Evolutionary conservation across 78 protist genomes (phyloP).

Genomic region (Pelomyxa schiedti): DNA sequence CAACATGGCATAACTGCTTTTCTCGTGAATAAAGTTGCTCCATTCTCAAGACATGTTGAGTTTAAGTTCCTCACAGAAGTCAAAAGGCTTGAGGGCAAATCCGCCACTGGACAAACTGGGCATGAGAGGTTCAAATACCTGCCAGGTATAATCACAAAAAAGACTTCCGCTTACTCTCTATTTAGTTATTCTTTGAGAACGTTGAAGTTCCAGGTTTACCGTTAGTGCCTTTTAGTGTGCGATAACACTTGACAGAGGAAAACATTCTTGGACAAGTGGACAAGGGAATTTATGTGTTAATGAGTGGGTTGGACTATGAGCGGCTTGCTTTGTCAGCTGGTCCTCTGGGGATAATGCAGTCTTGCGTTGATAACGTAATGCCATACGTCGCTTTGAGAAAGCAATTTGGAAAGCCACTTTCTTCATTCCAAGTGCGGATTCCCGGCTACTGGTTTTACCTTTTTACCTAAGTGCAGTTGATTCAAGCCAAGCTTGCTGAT

Average conservation of each 20-base stretch:
- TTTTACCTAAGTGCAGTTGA: constrained; percentile 21
- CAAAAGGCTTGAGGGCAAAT: constrained; percentile 75
- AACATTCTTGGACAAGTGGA: constrained; percentile 63
- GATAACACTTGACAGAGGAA: constrained; percentile 63
- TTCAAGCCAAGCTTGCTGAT: constrained; percentile 87
- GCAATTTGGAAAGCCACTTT: constrained; percentile 75
- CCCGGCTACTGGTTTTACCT: neutral
- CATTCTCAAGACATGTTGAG: no score
- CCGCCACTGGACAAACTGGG: constrained; percentile 89
- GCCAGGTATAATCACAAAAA: constrained; percentile 63
- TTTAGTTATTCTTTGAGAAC: constrained; percentile 29
- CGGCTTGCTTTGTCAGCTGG: constrained; percentile 81
- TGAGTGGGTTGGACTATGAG: constrained; percentile 85
- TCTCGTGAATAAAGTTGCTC: constrained; percentile 46
- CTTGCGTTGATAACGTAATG: constrained; percentile 65
- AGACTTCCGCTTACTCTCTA: neutral
- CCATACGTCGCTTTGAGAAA: constrained; percentile 73
- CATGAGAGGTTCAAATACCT: constrained; percentile 89
- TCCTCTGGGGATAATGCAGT: constrained; percentile 78
- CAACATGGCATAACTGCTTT: constrained; percentile 72
- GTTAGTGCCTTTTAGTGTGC: no score
- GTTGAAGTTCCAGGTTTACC: no score
- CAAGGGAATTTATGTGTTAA: constrained; percentile 75
- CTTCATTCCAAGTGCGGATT: constrained; percentile 43
- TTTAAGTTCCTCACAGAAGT: no score